phyloP scores from a whole-genome alignment of 2,329 filamentous ascomycete genomes.

The Cytospora chrysosperma region DNA sequence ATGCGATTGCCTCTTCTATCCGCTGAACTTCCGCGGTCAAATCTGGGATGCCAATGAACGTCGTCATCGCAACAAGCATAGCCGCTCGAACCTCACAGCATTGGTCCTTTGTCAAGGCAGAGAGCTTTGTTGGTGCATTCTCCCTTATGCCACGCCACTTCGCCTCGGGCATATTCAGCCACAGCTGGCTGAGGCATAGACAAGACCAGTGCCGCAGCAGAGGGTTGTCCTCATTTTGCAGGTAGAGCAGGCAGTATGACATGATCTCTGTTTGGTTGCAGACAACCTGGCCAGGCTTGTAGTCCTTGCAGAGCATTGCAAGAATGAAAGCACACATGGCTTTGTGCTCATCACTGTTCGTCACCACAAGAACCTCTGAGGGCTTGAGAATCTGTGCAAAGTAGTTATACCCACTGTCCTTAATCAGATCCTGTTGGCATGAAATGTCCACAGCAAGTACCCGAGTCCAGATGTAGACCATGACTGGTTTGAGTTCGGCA shows the following conservation, averaged over 20 bases:
- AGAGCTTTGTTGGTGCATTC: conserved; percentile 78
- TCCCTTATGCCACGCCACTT: conserved; percentile 96
- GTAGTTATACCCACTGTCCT: conserved; percentile 96
- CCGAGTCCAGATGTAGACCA: conserved; percentile 99
- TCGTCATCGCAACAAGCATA: conserved; percentile 90
- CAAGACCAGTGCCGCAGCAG: conserved; percentile 93
- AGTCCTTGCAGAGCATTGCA: conserved; percentile 94
- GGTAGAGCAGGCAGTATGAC: conserved; percentile 78
- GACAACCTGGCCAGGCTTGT: conserved; percentile 86
- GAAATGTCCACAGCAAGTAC: conserved; percentile 93
- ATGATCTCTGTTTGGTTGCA: conserved; percentile 91
- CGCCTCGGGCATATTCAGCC: conserved; percentile 85
- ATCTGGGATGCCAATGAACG: conserved; percentile 90
- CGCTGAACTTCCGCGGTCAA: conserved; percentile 86
- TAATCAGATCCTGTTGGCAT: conserved; percentile 89
- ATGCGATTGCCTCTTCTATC: conserved; percentile 87
- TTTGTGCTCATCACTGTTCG: conserved; percentile 89
- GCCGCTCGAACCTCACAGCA: conserved; percentile 91
- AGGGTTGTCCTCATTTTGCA: conserved; percentile 83
- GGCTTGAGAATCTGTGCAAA: conserved; percentile 92
- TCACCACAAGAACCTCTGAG: conserved; percentile 76
- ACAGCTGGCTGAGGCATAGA: conserved; percentile 91
- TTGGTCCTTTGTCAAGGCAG: conserved; percentile 76
- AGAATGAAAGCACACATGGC: conserved; percentile 98
- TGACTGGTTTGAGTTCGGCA: conserved; percentile 90